Evolutionary conservation across 169 alveolate genomes (phyloP).

Genomic region (Cryptosporidium parvum): DNA sequence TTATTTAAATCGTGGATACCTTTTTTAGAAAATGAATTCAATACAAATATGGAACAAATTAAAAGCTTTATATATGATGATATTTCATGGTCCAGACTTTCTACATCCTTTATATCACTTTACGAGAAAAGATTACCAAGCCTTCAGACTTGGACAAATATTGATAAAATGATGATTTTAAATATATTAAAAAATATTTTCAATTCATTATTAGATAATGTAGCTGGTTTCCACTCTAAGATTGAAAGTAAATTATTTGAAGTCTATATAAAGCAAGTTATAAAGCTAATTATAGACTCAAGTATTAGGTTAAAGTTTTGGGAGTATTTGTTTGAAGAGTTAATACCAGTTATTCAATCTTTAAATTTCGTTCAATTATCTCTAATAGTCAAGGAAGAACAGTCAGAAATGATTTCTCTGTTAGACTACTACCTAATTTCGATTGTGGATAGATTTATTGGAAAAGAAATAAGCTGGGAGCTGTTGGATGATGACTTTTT

Average conservation of each 20-base stretch:
- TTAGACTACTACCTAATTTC: constrained; percentile 12
- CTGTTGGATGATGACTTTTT: constrained; percentile 10
- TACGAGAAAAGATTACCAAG: constrained; percentile 49
- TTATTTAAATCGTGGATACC: constrained; percentile 64
- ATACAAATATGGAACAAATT: constrained; percentile 13
- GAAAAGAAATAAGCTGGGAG: constrained; percentile 10
- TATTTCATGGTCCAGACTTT: constrained; percentile 21
- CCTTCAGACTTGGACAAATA: constrained; percentile 56
- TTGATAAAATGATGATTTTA: constrained; percentile 16
- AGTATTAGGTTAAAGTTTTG: constrained; percentile 26
- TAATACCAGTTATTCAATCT: constrained; percentile 34
- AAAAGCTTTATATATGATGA: constrained; percentile 4
- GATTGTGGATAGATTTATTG: neutral
- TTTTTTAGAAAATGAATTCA: constrained; percentile 42
- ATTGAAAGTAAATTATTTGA: neutral
- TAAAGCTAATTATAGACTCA: constrained; percentile 33
- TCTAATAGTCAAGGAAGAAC: neutral
- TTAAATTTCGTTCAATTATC: neutral
- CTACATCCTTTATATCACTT: constrained; percentile 27
- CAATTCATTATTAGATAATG: constrained; percentile 33
- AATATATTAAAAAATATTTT: constrained; percentile 38
- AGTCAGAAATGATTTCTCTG: neutral
- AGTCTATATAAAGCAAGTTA: neutral
- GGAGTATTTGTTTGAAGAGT: constrained; percentile 44
- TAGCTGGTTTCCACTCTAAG: neutral